phyloP scores from a whole-genome alignment of 306 rosid genomes.

The Dalbergia cochinchinensis region DNA sequence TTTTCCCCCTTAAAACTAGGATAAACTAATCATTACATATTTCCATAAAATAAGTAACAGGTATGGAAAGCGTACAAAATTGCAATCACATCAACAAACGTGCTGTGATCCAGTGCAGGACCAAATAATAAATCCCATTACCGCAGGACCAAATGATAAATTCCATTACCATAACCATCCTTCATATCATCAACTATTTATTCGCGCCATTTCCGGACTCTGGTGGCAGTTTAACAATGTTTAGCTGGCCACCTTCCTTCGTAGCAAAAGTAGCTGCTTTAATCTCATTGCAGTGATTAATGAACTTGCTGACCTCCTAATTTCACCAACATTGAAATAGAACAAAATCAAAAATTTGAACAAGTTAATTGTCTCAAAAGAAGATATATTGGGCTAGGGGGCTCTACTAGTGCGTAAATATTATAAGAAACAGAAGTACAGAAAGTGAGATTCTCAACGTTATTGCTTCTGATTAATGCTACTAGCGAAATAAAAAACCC shows the following conservation, averaged over 20 bases:
- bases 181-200: conserved; percentile 46
- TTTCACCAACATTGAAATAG: conserved; percentile 33
- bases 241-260: conserved; percentile 88
- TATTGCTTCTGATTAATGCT: not conserved
- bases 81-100: not conserved
- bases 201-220: conserved; percentile 51
- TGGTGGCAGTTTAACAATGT: conserved; percentile 62
- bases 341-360: not conserved
- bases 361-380: not conserved
- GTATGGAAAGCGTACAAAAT: not conserved
- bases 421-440: not conserved
- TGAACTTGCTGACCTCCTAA: conserved; percentile 93
- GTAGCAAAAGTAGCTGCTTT: conserved; percentile 86
- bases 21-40: not conserved
- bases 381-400: not conserved
- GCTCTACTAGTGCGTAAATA: not conserved
- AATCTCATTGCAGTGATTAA: conserved; percentile 84
- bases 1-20: not conserved
- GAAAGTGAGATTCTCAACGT: not conserved
- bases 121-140: conserved; percentile 10
- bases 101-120: not conserved
- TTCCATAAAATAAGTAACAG: not conserved
- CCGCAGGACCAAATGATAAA: conserved; percentile 1
- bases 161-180: conserved; percentile 29
- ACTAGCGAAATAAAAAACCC: not conserved